A percentile compares a stretch with the other conserved stretches of the same genome.
Conservation (phyloP, 257 asterid species). For the Cinchona pubescens region DNA sequence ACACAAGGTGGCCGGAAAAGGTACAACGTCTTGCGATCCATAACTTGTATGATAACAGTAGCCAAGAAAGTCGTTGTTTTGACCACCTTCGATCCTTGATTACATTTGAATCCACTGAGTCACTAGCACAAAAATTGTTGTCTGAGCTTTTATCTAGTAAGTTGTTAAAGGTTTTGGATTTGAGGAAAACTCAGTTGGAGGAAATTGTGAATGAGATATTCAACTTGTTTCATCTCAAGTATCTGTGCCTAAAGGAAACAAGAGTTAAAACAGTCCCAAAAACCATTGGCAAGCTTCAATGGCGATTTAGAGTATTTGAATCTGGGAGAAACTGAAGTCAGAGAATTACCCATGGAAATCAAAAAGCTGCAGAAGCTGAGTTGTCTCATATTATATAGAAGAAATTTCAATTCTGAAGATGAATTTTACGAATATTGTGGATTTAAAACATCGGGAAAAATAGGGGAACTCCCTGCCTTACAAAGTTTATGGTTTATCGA, state of each 20-base stretch:
- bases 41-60: neutral
- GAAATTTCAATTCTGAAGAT: neutral
- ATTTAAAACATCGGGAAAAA: conserved; percentile 11
- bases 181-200: neutral
- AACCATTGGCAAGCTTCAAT: conserved; percentile 21
- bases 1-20: neutral
- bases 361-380: conserved; percentile 13
- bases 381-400: neutral
- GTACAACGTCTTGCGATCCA: conserved; percentile 5
- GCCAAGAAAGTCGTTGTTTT: neutral
- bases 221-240: conserved; percentile 19
- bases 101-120: neutral
- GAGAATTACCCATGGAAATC: conserved; percentile 19
- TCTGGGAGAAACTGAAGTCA: conserved; percentile 8
- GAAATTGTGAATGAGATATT: conserved; percentile 12
- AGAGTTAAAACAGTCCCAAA: conserved; percentile 11
- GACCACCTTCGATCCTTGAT: conserved; percentile 11
- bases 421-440: neutral
- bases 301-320: conserved; percentile 21
- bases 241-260: conserved; percentile 11
- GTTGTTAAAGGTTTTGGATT: conserved; percentile 19
- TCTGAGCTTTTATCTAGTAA: conserved; percentile 7
- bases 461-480: conserved; percentile 17
- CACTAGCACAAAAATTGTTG: neutral
- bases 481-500: conserved; percentile 3